These are phyloP conservation scores for Elsinoe ampelina DNA, from an alignment of 2,329 filamentous ascomycete species.

Conservation along the genomic window DNA sequence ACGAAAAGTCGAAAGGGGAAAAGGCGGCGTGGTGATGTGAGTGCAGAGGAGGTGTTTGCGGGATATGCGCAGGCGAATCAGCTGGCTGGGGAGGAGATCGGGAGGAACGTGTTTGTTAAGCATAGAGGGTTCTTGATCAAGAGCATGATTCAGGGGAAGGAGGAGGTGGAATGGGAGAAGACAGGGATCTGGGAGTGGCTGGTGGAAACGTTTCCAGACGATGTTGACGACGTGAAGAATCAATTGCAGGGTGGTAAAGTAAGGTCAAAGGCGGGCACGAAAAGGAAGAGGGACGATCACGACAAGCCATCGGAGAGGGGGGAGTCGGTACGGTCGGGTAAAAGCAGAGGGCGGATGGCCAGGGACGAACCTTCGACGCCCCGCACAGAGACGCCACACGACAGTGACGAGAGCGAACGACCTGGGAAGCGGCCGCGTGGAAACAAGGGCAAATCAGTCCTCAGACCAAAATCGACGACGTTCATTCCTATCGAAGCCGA, in stretches of 20 bases:
- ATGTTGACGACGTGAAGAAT: slow-evolving; percentile 6
- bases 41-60: slow-evolving; percentile 8
- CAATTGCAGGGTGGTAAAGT: neutral
- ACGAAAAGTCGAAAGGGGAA: slow-evolving; percentile 13
- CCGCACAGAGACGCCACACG: neutral
- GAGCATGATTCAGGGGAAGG: slow-evolving; percentile 36
- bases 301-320: neutral
- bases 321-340: neutral
- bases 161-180: slow-evolving; percentile 35
- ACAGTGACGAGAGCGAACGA: slow-evolving; percentile 7
- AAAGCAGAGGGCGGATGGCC: neutral
- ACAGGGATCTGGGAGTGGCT: slow-evolving; percentile 36
- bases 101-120: slow-evolving; percentile 30
- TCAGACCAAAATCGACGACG: slow-evolving; percentile 25
- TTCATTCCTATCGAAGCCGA: slow-evolving; percentile 22
- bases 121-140: slow-evolving; percentile 36
- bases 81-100: neutral
- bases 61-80: slow-evolving; percentile 1
- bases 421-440: slow-evolving; percentile 14
- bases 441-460: slow-evolving; percentile 26
- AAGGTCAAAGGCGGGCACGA: neutral
- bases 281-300: slow-evolving; percentile 5
- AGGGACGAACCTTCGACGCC: neutral
- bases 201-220: slow-evolving; percentile 24
- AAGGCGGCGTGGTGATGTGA: neutral